A percentile compares a stretch with the other conserved stretches of the same genome.
phyloP scores from a whole-genome alignment of 2,329 filamentous ascomycete species.

The Cercospora brassicicola region DNA sequence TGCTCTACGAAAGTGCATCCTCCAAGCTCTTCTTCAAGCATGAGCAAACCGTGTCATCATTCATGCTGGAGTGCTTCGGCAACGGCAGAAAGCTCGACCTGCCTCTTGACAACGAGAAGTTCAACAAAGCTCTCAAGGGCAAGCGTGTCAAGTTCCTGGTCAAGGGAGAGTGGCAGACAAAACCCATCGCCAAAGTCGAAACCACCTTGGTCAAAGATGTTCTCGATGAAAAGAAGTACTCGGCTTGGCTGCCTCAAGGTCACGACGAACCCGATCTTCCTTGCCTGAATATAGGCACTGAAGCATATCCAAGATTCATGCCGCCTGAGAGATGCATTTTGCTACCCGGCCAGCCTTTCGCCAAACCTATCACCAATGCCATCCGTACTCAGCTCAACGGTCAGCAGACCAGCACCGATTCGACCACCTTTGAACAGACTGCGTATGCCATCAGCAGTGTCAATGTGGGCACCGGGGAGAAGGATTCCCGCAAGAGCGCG shows the following conservation, averaged over 20 bases:
- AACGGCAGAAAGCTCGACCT: not conserved
- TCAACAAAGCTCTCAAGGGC: conserved; percentile 3
- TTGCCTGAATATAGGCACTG: conserved; percentile 13
- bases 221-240: not conserved
- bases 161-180: not conserved
- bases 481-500: not conserved
- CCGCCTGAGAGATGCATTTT: conserved; percentile 9
- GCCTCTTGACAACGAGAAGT: not conserved
- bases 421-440: not conserved
- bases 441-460: not conserved
- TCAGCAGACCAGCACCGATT: not conserved
- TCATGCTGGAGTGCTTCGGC: conserved; percentile 7
- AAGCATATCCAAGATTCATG: not conserved
- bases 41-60: conserved; percentile 14
- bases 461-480: not conserved
- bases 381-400: not conserved
- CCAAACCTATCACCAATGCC: not conserved
- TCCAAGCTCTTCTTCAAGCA: conserved; percentile 12
- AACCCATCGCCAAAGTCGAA: not conserved
- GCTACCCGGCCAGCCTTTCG: conserved; percentile 1
- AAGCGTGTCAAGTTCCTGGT: conserved; percentile 1
- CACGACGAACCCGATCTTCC: not conserved
- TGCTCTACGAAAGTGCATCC: conserved; percentile 2
- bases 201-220: not conserved
- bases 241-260: not conserved